Evolutionary conservation across 306 rosid genomes (phyloP).

Genomic region (Crataegus laevigata): DNA sequence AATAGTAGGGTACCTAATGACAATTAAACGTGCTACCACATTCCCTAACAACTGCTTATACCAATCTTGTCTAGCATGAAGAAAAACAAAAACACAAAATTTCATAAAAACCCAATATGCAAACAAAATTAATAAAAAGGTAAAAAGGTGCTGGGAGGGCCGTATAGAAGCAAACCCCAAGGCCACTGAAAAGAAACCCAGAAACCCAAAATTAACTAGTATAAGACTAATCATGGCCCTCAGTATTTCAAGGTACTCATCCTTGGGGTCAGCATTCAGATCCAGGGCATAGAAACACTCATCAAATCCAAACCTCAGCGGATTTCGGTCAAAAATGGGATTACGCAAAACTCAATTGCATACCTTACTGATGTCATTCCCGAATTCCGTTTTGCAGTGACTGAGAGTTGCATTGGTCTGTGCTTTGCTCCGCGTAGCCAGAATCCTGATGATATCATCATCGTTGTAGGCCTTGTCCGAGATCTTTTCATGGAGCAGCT

Average conservation of each 20-base stretch:
- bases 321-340: neutral
- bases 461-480: slow-evolving; percentile 44
- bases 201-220: slow-evolving; percentile 2
- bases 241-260: slow-evolving; percentile 22
- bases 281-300: slow-evolving; percentile 10
- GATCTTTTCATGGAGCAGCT: slow-evolving; percentile 51
- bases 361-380: slow-evolving; percentile 57
- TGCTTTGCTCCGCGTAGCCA: slow-evolving; percentile 57
- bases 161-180: slow-evolving; percentile 71
- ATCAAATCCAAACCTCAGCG: neutral
- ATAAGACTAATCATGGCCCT: slow-evolving; percentile 18
- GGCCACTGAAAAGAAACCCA: slow-evolving; percentile 60
- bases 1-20: slow-evolving; percentile 45
- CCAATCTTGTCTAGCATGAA: slow-evolving; percentile 72
- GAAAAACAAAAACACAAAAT: neutral
- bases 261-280: slow-evolving; percentile 20
- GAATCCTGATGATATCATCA: slow-evolving; percentile 50
- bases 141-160: slow-evolving; percentile 69
- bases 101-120: neutral
- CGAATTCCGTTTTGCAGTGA: slow-evolving; percentile 50
- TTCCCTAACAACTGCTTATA: slow-evolving; percentile 77
- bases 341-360: neutral
- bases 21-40: slow-evolving; percentile 63
- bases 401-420: slow-evolving; percentile 61
- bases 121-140: neutral